Evolutionary conservation across 1,284 basidiomycete species (phyloP).

Genomic region (Lentinula novae-zelandiae): DNA sequence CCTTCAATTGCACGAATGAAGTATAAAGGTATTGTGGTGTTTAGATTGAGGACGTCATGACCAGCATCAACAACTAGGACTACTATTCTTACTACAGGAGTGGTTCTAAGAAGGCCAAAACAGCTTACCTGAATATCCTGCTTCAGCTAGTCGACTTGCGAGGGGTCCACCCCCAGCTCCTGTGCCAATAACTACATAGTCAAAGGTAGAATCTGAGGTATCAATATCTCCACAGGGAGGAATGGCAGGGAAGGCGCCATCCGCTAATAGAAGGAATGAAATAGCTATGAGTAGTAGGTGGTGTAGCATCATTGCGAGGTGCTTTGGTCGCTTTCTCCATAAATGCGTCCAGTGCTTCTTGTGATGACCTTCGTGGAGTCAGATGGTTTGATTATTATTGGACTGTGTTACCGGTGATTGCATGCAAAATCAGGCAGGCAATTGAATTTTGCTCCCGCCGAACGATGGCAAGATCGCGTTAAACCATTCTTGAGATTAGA

Average conservation of each 20-base stretch:
- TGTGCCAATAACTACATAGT: slow-evolving; percentile 23
- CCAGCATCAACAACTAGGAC: slow-evolving; percentile 22
- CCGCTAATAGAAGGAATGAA: too few relatives aligned
- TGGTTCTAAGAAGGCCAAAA: background rate
- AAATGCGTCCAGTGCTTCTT: too few relatives aligned
- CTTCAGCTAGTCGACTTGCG: slow-evolving; percentile 23
- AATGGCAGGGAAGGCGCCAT: background rate
- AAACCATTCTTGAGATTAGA: background rate
- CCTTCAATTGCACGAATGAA: slow-evolving; percentile 19
- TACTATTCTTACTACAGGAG: background rate
- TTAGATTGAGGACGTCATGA: slow-evolving; percentile 19
- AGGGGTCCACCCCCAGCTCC: slow-evolving; percentile 24
- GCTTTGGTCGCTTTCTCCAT: background rate
- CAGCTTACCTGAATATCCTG: slow-evolving; percentile 20
- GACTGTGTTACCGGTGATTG: too few relatives aligned
- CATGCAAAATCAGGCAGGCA: too few relatives aligned
- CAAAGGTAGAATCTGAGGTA: slow-evolving; percentile 15
- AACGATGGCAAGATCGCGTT: too few relatives aligned
- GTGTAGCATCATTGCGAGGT: background rate
- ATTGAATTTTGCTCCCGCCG: too few relatives aligned
- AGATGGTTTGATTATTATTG: too few relatives aligned
- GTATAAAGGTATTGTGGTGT: slow-evolving; percentile 22
- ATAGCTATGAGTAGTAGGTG: background rate
- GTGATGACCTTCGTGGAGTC: too few relatives aligned
- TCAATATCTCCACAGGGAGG: slow-evolving; percentile 1